Percentiles rank a stretch among this genome's conserved stretches.
These are phyloP conservation scores for Saturnispora dispora DNA, from an alignment of 805 yeast genomes.

Conservation along the genomic window DNA sequence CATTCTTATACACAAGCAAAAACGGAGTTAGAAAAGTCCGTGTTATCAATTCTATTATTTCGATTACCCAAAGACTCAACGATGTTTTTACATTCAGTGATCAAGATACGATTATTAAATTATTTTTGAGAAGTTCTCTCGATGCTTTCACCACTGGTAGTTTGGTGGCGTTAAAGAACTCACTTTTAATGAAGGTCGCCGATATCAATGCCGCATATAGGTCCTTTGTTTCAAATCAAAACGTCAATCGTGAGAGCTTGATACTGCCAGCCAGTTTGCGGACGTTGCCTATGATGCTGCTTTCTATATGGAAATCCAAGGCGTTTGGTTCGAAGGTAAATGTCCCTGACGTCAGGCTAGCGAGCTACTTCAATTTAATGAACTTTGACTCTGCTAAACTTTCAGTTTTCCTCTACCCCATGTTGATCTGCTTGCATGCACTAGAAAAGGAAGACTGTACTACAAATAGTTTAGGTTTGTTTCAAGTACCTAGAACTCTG, in stretches of 20 bases:
- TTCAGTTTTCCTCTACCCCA: conserved; percentile 67
- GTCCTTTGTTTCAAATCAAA: conserved; percentile 33
- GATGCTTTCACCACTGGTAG: conserved; percentile 33
- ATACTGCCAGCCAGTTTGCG: conserved; percentile 75
- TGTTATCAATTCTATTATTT: conserved; percentile 74
- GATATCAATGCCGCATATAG: conserved; percentile 55
- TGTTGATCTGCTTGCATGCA: conserved; percentile 63
- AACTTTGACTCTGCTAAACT: conserved; percentile 48
- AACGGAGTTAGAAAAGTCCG: conserved; percentile 77
- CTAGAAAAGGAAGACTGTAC: conserved; percentile 50
- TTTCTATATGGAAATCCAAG: conserved; percentile 61
- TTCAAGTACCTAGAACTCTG: conserved; percentile 41
- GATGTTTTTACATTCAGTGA: conserved; percentile 76
- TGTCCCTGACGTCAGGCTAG: conserved; percentile 57
- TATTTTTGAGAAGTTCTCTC: conserved; percentile 43
- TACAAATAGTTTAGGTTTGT: conserved; percentile 33
- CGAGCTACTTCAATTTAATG: conserved; percentile 42
- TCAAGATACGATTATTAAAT: conserved; percentile 52
- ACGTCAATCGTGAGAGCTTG: conserved; percentile 49
- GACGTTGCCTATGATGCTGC: conserved; percentile 56
- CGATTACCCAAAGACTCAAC: conserved; percentile 63
- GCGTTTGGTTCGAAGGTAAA: conserved; percentile 46
- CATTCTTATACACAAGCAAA: conserved; percentile 71
- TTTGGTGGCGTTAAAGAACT: conserved; percentile 26
- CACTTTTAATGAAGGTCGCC: conserved; percentile 32